These are phyloP conservation scores for Thalassiosira allenii DNA, from an alignment of 352 stramenopile genomes.

Conservation along the genomic window DNA sequence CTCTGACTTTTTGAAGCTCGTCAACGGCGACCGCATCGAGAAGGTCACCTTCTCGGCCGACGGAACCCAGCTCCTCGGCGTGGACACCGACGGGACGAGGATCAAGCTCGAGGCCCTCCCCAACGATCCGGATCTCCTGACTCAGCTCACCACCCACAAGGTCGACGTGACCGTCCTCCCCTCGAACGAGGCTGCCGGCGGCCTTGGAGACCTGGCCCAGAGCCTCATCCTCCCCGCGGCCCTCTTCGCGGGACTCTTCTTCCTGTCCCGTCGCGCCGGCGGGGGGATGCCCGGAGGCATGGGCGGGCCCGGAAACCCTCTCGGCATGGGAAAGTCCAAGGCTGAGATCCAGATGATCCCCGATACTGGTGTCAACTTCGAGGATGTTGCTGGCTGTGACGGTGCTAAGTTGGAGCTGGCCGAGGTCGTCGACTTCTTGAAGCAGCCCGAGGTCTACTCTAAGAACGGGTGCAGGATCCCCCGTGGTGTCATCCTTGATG, in stretches of 20 bases:
- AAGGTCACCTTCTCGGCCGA: conserved; percentile 86
- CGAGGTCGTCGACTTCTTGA: conserved; percentile 95
- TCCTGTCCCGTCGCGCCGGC: conserved; percentile 80
- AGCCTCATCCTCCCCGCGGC: conserved; percentile 83
- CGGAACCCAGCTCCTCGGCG: conserved; percentile 82
- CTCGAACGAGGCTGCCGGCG: conserved; percentile 71
- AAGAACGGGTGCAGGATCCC: conserved; percentile 93
- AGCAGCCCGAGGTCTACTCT: conserved; percentile 91
- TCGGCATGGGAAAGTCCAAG: conserved; percentile 85
- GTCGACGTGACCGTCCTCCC: conserved; percentile 86
- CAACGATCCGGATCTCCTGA: conserved; percentile 85
- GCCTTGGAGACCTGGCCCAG: conserved; percentile 80
- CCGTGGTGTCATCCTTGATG: conserved; percentile 92
- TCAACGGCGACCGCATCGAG: conserved; percentile 83
- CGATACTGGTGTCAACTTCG: conserved; percentile 87
- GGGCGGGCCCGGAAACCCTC: conserved; percentile 72
- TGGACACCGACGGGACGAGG: conserved; percentile 84
- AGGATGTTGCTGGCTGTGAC: conserved; percentile 94
- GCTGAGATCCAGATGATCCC: conserved; percentile 68
- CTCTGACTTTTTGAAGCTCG: conserved; percentile 81
- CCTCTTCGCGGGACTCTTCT: conserved; percentile 87
- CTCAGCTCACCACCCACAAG: conserved; percentile 83
- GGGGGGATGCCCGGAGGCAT: conserved; percentile 51
- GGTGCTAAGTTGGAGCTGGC: conserved; percentile 92
- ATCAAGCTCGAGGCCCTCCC: conserved; percentile 84